phyloP scores from a whole-genome alignment of 2,329 filamentous ascomycete species.

The Pyrenophora graminea region DNA sequence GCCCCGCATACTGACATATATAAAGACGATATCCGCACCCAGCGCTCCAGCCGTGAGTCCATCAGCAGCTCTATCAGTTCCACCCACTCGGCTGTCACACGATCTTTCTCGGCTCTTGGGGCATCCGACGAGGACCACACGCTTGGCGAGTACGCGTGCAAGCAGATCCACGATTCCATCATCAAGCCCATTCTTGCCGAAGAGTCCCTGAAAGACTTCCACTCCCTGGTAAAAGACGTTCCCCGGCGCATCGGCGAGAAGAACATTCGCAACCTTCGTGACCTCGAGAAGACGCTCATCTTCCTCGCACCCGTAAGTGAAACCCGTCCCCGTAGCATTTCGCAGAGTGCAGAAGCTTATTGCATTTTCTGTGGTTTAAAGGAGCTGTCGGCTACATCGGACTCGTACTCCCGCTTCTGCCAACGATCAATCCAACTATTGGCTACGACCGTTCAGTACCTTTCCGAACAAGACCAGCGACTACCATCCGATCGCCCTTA shows the following conservation, averaged over 20 bases:
- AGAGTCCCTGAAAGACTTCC: constrained; percentile 75
- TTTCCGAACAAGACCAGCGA: constrained; percentile 84
- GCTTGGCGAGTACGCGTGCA: constrained; percentile 71
- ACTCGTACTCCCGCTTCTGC: constrained; percentile 85
- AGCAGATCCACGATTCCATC: constrained; percentile 79
- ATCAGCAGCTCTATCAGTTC: constrained; percentile 45
- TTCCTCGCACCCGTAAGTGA: constrained; percentile 91
- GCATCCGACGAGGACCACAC: constrained; percentile 54
- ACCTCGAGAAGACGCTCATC: constrained; percentile 91
- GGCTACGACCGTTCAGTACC: constrained; percentile 82
- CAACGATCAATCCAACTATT: constrained; percentile 88
- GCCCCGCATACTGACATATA: constrained; percentile 36
- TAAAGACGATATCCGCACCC: constrained; percentile 42
- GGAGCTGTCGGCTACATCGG: constrained; percentile 71
- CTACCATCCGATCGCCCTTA: constrained; percentile 86
- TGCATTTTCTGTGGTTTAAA: constrained; percentile 66
- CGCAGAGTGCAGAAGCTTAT: constrained; percentile 68
- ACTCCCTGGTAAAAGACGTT: constrained; percentile 76
- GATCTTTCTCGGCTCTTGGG: constrained; percentile 50
- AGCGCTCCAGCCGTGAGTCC: constrained; percentile 38
- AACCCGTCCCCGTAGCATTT: constrained; percentile 51
- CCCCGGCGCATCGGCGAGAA: constrained; percentile 79
- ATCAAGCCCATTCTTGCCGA: constrained; percentile 76
- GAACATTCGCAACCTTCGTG: constrained; percentile 86
- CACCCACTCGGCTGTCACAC: constrained; percentile 48